Evolutionary conservation across 192 early-diverging fungal genomes (phyloP), one percentile per base, ranked within the genome.

Genomic region (Globomyces pollinis-pini): DNA sequence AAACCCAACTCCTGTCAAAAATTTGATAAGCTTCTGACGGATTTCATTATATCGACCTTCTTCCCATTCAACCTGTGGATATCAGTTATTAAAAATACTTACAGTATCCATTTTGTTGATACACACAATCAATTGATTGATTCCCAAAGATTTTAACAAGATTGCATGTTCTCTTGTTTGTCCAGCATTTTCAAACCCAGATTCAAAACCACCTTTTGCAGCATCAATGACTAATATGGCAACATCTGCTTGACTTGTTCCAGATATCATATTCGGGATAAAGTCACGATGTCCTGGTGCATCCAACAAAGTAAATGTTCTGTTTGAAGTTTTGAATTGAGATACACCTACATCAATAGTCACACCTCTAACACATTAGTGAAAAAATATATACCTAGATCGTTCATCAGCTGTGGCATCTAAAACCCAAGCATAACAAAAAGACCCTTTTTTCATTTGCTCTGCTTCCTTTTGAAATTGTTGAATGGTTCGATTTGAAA

Each of bases 251-350:
- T 92, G 90, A 24, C 81, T 70, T 3, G 96, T 90, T 3, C 96
- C 96, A 1, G 87, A 86, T 60, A 99, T 96, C 94, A 99, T 98
- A 65, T 95, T 93, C n/a, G 96, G 94, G 49, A 99, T 87, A 70
- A 99, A 99, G 72, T 99, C 96, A 20, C 89, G 78, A 63, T 99
- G 96, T 2, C 96, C 96, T 1, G 96, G 96, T 1, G 94, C 91
- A 65, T 99, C 96, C 60, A 99, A 63, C 11, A 99, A 57, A 3
- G 91, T 96, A 58, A 94, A 95, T 29, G 74, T 68, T 18, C 85
- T 76, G 29, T 86, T 61, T 18, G 64, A 54, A 1, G 94, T 99
- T 61, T 88, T 81, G 67, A 99, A 99, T 54, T 85, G 78, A 28
- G 78, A 88, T 43, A 91, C 86, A 20, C 90, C 96, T 55, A 98